Conservation (phyloP, 2,329 filamentous ascomycete species). For the Colletotrichum sp. region DNA sequence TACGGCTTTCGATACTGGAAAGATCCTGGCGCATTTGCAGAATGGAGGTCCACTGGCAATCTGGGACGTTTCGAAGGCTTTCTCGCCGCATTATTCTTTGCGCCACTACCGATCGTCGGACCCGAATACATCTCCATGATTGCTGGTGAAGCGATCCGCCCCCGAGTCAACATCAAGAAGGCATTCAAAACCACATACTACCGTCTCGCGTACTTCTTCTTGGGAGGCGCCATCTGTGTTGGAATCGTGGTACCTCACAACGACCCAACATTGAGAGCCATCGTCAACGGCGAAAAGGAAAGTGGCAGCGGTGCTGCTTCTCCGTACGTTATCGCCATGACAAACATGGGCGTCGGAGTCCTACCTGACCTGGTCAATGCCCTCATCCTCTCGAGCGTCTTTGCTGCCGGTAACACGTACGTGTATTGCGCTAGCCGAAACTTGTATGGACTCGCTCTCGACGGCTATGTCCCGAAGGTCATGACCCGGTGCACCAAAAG, state of each 20-base stretch:
- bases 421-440: conserved; percentile 60
- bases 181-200: conserved; percentile 78
- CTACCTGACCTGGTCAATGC: conserved; percentile 72
- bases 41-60: conserved; percentile 61
- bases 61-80: conserved; percentile 76
- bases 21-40: conserved; percentile 49
- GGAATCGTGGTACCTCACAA: conserved; percentile 72
- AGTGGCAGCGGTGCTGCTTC: conserved; percentile 49
- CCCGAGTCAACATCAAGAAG: conserved; percentile 66
- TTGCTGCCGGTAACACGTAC: conserved; percentile 63
- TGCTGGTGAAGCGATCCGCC: conserved; percentile 71
- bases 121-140: conserved; percentile 74
- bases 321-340: conserved; percentile 70
- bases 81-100: conserved; percentile 68
- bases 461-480: conserved; percentile 51
- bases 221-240: conserved; percentile 69
- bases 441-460: conserved; percentile 58
- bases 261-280: background rate
- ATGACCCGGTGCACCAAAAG: conserved; percentile 31
- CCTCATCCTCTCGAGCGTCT: conserved; percentile 60
- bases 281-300: conserved; percentile 24
- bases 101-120: conserved; percentile 67
- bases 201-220: conserved; percentile 73
- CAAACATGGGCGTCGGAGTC: conserved; percentile 62
- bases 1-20: conserved; percentile 74